Evolutionary conservation across 2,329 filamentous ascomycete genomes (phyloP).

Genomic region (Claviceps digitariae): DNA sequence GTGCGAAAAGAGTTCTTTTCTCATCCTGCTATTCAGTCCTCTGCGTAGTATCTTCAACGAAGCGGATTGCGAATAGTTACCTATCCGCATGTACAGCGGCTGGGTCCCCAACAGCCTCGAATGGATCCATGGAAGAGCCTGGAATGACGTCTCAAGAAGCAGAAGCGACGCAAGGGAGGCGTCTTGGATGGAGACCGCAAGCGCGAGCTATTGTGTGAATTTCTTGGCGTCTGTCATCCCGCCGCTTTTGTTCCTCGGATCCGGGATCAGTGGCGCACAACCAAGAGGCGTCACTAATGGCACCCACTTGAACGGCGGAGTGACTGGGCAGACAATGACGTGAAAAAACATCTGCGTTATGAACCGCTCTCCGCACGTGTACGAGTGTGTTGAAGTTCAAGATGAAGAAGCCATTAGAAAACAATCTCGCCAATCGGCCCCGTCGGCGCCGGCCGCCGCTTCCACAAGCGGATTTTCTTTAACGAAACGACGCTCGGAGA

Average conservation of each 20-base stretch:
- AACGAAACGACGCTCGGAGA: not conserved
- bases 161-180: too few relatives aligned
- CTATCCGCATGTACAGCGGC: not conserved
- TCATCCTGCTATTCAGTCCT: not conserved
- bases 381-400: not conserved
- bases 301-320: not conserved
- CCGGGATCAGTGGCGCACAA: not conserved
- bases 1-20: not conserved
- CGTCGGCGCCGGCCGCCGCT: not conserved
- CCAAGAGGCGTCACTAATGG: not conserved
- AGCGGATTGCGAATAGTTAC: not conserved
- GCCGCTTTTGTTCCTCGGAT: not conserved
- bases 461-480: not conserved
- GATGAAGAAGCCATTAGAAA: too few relatives aligned
- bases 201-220: not conserved
- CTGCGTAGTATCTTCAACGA: not conserved
- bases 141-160: not conserved
- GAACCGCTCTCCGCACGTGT: not conserved
- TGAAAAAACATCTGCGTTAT: not conserved
- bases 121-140: not conserved
- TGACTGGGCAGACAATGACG: not conserved
- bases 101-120: not conserved
- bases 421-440: not conserved
- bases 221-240: not conserved
- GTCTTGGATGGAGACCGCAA: not conserved